Evolutionary conservation across 352 stramenopile genomes (phyloP), one percentile per base, ranked within the genome.

Genomic region (Thalassiosira livingstoniorum): DNA sequence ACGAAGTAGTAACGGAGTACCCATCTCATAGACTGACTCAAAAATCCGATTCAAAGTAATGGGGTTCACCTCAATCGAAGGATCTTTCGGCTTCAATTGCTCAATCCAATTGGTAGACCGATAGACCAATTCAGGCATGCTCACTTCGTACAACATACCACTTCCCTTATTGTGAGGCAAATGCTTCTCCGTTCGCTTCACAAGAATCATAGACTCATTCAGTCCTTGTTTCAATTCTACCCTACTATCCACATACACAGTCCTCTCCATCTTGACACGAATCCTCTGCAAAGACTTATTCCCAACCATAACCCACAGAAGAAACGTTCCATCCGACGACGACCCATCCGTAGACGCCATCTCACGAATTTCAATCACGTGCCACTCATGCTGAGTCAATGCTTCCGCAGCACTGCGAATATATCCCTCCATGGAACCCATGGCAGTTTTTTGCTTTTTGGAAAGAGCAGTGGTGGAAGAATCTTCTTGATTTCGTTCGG

Each of bases 301-400:
- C 7, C 86, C 88, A n/a, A 97, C 97, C 81, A 99, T 94, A n/a
- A 98, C 96, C 95, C 96, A 99, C n/a, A 98, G 93, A 29, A 95
- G 94, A 68, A 98, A 98, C 13, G 95, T 91, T 35, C 97, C 97
- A 47, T 90, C 87, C 13, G 84, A 85, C n/a, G 82, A 84, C 18
- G 62, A 75, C n/a, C 66, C 61, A 65, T 80, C 67, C 21, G 80
- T 83, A 18, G 84, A 89, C 43, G 92, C 81, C 43, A 93, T 87
- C 21, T 96, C 90, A 42, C 94, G 89, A n/a, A 97, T 83, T 80
- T 98, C 95, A 34, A 98, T 82, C 10, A 98, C 88, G 75, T 97
- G 94, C 92, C 94, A 97, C 75, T 95, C 92, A 47, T 89, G 86
- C 29, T 90, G 75, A 13, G 54, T 83, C 42, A 95, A 67, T 37